phyloP scores from a whole-genome alignment of 305 asterid genomes.

The Coffea humblotiana region DNA sequence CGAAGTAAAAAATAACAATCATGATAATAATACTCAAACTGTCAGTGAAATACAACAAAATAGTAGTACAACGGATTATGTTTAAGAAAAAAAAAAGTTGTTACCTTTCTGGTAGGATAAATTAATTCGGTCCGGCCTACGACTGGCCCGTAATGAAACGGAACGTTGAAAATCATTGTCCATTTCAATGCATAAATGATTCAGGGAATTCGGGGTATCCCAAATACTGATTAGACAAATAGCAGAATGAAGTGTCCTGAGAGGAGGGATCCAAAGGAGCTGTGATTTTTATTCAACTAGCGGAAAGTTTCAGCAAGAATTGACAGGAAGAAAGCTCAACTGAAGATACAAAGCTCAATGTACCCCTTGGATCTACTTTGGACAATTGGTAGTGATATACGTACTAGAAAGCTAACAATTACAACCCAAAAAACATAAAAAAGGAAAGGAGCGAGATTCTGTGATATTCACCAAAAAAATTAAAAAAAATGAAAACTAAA shows the following conservation, averaged over 20 bases:
- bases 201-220: neutral
- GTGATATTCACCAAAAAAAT: no score
- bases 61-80: neutral
- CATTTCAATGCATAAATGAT: slow-evolving; percentile 26
- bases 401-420: no score
- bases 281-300: neutral
- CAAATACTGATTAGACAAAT: neutral
- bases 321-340: neutral
- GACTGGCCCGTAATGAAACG: slow-evolving; percentile 60
- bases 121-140: slow-evolving; percentile 52
- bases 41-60: slow-evolving; percentile 3
- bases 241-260: neutral
- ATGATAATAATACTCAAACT: neutral
- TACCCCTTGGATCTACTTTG: neutral
- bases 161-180: slow-evolving; percentile 56
- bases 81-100: neutral
- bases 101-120: slow-evolving; percentile 52
- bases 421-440: neutral
- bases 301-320: neutral
- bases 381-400: neutral
- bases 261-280: neutral
- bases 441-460: no score
- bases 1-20: slow-evolving; percentile 24
- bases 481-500: no score
- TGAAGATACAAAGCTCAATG: neutral